Conservation (phyloP, 371 early-diverging fungal species). For the Mucor lusitanicus region DNA sequence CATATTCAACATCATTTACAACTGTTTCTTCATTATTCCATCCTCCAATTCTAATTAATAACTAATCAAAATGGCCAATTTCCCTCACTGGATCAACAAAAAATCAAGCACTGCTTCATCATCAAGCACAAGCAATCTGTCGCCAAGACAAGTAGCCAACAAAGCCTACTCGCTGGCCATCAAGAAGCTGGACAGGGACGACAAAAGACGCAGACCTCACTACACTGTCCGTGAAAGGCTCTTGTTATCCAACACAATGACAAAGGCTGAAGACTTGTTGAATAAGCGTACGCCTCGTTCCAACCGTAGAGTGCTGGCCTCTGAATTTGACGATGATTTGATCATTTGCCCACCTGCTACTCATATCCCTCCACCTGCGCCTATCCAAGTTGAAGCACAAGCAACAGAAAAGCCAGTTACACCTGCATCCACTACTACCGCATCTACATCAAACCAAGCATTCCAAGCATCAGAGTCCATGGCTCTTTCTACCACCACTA, state of each 20-base stretch:
- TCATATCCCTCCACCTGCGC: neutral
- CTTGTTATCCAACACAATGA: slow-evolving; percentile 37
- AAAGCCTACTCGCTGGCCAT: slow-evolving; percentile 35
- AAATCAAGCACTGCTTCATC: slow-evolving; percentile 7
- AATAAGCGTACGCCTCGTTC: slow-evolving; percentile 33
- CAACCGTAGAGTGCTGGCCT: slow-evolving; percentile 33
- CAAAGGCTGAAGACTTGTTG: slow-evolving; percentile 36
- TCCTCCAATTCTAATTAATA: slow-evolving; percentile 26
- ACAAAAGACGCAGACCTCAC: slow-evolving; percentile 33
- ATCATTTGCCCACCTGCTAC: slow-evolving; percentile 12
- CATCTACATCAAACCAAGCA: neutral
- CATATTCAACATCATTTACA: slow-evolving; percentile 25
- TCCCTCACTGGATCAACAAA: slow-evolving; percentile 28
- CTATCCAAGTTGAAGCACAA: neutral
- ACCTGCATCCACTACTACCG: neutral
- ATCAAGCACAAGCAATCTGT: slow-evolving; percentile 17
- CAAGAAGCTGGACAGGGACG: slow-evolving; percentile 45
- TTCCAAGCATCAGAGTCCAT: neutral
- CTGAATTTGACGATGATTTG: slow-evolving; percentile 25
- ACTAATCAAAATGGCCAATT: slow-evolving; percentile 21
- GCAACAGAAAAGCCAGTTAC: neutral
- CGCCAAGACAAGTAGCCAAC: slow-evolving; percentile 45
- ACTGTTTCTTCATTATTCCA: slow-evolving; percentile 30
- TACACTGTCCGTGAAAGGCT: slow-evolving; percentile 43
- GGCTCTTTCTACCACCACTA: neutral